phyloP scores from a whole-genome alignment of 345 rosid species.

The Brassica carinata region DNA sequence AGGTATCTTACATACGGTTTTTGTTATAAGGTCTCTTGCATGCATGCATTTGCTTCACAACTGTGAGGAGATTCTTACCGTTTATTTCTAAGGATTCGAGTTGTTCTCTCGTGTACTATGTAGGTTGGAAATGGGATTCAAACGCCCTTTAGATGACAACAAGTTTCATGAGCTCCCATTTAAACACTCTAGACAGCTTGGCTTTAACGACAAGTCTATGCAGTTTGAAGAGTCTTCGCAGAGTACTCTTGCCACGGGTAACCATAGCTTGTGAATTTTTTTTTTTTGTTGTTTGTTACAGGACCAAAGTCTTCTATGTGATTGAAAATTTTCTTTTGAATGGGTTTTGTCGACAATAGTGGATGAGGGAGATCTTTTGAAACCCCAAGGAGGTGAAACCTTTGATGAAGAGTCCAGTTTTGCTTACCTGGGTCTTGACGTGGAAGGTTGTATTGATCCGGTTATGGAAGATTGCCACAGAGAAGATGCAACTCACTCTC shows the following conservation, averaged over 20 bases:
- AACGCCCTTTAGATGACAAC: slow-evolving; percentile 54
- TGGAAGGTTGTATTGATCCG: slow-evolving; percentile 35
- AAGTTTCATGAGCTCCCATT: slow-evolving; percentile 47
- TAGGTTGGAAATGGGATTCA: slow-evolving; percentile 45
- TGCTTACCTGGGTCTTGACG: slow-evolving; percentile 40
- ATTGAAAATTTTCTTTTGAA: slow-evolving; percentile 20
- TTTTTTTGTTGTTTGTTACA: slow-evolving; percentile 8
- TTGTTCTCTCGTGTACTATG: not conserved
- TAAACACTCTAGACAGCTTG: slow-evolving; percentile 53
- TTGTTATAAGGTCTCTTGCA: slow-evolving; percentile 4
- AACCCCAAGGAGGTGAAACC: slow-evolving; percentile 37
- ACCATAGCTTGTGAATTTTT: not conserved
- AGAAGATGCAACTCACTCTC: slow-evolving; percentile 42
- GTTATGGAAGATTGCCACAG: slow-evolving; percentile 42
- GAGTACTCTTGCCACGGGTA: slow-evolving; percentile 41
- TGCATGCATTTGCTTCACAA: slow-evolving; percentile 6
- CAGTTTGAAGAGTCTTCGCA: slow-evolving; percentile 30
- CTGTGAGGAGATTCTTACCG: not conserved
- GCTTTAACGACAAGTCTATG: slow-evolving; percentile 37
- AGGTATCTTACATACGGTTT: not conserved
- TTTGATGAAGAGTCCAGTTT: slow-evolving; percentile 33
- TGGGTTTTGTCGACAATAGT: slow-evolving; percentile 38
- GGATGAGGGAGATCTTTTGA: slow-evolving; percentile 31
- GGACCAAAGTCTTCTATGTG: not conserved
- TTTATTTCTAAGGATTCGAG: not conserved